Evolutionary conservation across 2,329 filamentous ascomycete genomes (phyloP), one percentile per base, ranked within the genome.

Genomic region (Drechslerella stenobrocha): DNA sequence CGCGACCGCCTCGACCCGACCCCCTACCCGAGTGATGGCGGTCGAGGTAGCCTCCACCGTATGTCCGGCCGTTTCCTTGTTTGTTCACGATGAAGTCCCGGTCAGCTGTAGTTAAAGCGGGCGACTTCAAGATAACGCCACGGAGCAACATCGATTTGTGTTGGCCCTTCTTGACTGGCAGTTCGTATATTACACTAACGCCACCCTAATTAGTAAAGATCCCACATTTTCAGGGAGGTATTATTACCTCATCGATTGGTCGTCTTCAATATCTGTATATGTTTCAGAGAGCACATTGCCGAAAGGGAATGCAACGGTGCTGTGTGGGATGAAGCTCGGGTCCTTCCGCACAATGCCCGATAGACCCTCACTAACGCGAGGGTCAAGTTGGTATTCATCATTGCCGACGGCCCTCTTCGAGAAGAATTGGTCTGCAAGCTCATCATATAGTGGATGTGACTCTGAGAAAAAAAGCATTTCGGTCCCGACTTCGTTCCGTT

Each of bases 91-190:
- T 82, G 5, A 83, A 81, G 70, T 91, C 87, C 55, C 92, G 84
- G 74, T 96, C 91, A 63, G 82, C 83, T 30, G 83, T 81, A 60
- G 88, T 87, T 0, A 98, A 82, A 7, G 84, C 87, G 1, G 89
- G 84, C 1, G 81, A 78, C 2, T 88, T 84, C 59, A 91, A 81
- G 72, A 87, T 85, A 35, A 91, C 85, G 9, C 93, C 93, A 1
- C 90, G 86, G 32, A 98, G 81, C 11, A 98, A 82, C 88, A 96
- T 95, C 3, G 91, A 96, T 75, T 96, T 96, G 78, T 98, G 93
- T 2, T 84, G 79, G 72, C 89, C 83, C 7, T 80, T 80, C 15
- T 84, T 84, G 37, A 82, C 80, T 0, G 92, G 91, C 77, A 96
- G 87, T 44, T 90, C 84, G 75, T 95, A 98, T 74, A 88, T 80